Evolutionary conservation across 257 asterid genomes (phyloP).

Genomic region (Nicotiana noctiflora): DNA sequence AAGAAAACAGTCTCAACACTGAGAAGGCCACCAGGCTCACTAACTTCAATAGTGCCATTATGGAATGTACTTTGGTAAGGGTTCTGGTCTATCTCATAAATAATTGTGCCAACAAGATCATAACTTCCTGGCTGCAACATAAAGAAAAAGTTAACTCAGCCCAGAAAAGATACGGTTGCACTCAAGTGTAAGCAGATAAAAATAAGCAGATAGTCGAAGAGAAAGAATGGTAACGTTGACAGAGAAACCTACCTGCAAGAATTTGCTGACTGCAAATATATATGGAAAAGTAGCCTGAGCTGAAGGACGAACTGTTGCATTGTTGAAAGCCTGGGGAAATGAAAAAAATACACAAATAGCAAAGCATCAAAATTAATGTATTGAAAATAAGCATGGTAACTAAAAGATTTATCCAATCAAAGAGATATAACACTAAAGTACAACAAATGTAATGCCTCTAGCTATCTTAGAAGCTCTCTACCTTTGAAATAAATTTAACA

Average conservation of each 20-base stretch:
- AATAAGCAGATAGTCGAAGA: neutral
- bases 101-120: slow-evolving; percentile 83
- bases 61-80: slow-evolving; percentile 84
- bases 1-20: slow-evolving; percentile 92
- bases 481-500: too few species aligned
- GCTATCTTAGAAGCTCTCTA: too few species aligned
- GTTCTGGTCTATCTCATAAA: slow-evolving; percentile 74
- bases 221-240: neutral
- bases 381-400: neutral
- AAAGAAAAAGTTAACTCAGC: neutral
- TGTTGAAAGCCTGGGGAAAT: slow-evolving; percentile 55
- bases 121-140: slow-evolving; percentile 18
- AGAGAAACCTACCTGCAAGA: slow-evolving; percentile 65
- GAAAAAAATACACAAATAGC: neutral
- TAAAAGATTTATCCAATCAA: neutral
- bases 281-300: slow-evolving; percentile 92
- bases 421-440: too few species aligned
- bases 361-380: neutral
- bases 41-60: slow-evolving; percentile 90
- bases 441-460: too few species aligned
- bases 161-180: neutral
- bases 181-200: neutral
- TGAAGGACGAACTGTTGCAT: slow-evolving; percentile 88
- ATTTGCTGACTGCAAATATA: slow-evolving; percentile 79
- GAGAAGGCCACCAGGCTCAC: slow-evolving; percentile 71